These are phyloP conservation scores for Lepidium didymum DNA, from an alignment of 345 rosid genomes.

Conservation along the genomic window DNA sequence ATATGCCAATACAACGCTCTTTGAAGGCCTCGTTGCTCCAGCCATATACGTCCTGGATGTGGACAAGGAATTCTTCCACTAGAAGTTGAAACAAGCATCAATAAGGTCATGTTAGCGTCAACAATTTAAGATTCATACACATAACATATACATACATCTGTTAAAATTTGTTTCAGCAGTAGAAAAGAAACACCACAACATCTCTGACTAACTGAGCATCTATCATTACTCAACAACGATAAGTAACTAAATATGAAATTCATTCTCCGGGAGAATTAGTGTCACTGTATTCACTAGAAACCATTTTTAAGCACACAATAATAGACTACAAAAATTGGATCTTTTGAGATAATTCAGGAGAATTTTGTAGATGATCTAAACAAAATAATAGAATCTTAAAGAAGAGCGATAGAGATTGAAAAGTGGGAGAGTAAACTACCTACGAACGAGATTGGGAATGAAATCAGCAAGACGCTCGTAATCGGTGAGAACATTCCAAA, in stretches of 20 bases:
- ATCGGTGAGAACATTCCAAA: constrained; percentile 88
- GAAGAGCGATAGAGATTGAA: background rate
- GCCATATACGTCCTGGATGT: constrained; percentile 89
- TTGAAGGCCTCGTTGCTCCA: constrained; percentile 95
- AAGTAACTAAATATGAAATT: background rate
- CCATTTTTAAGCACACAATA: background rate
- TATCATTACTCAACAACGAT: background rate
- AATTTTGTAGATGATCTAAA: background rate
- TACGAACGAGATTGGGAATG: constrained; percentile 79
- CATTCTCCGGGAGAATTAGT: background rate
- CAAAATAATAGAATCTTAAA: background rate
- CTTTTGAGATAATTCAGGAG: background rate
- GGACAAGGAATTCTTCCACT: constrained; percentile 95
- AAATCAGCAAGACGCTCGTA: constrained; percentile 93
- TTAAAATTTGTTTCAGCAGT: background rate
- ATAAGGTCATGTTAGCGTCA: background rate
- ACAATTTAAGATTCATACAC: background rate
- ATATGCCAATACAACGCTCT: constrained; percentile 94
- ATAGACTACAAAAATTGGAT: background rate
- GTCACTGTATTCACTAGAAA: background rate
- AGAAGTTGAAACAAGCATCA: constrained; percentile 3
- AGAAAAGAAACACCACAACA: background rate
- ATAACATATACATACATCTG: background rate
- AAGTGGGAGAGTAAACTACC: constrained; percentile 32
- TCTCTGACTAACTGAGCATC: background rate